Conservation (phyloP, 108 stramenopile species). For the Nitzschia sp. region DNA sequence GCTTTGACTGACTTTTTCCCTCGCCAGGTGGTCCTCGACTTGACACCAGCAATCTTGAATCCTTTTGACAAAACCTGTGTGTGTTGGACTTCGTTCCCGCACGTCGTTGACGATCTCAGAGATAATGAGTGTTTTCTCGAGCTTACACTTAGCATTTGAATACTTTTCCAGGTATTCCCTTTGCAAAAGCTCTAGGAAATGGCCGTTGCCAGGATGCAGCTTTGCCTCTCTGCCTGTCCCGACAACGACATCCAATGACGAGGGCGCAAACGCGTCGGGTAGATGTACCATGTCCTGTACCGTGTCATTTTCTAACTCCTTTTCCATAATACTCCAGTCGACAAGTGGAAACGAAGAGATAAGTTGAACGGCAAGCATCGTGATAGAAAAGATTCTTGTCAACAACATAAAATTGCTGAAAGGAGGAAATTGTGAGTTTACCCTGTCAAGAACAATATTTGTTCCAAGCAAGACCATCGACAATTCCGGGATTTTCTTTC, state of each 20-base stretch:
- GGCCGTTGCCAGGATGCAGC: not conserved
- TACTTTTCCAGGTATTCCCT: not conserved
- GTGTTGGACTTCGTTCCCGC: not conserved
- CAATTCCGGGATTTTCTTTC: too few species aligned
- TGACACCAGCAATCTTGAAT: not conserved
- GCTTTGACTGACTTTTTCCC: slow-evolving; percentile 17
- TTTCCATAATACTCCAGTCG: too few species aligned
- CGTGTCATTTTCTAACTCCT: too few species aligned
- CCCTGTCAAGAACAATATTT: too few species aligned
- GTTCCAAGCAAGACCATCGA: too few species aligned
- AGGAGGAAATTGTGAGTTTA: too few species aligned
- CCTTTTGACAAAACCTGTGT: slow-evolving; percentile 6
- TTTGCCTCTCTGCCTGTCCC: slow-evolving; percentile 8
- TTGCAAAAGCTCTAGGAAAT: not conserved
- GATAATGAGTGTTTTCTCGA: slow-evolving; percentile 7
- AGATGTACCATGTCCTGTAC: not conserved
- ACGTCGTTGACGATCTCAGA: slow-evolving; percentile 8
- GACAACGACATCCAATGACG: slow-evolving; percentile 1
- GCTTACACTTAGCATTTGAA: not conserved
- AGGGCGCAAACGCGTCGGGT: not conserved
- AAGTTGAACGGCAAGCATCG: too few species aligned
- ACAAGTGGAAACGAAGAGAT: too few species aligned
- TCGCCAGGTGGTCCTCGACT: not conserved
- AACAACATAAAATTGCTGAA: too few species aligned
- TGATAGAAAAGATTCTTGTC: too few species aligned